phyloP scores from a whole-genome alignment of 2,329 filamentous ascomycete species.

The Clonostachys chloroleuca region DNA sequence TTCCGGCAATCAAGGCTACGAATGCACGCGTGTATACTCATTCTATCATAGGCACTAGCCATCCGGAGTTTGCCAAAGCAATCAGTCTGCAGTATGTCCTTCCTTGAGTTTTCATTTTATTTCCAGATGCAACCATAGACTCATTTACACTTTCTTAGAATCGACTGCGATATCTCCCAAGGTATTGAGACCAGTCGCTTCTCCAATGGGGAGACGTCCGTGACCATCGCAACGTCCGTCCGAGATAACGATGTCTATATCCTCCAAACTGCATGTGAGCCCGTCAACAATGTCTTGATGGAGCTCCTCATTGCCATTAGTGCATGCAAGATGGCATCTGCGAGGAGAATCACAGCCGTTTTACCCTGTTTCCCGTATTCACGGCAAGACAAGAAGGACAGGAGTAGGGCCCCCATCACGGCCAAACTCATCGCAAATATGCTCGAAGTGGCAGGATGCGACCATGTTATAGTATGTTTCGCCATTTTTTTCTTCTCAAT shows the following conservation, averaged over 20 bases:
- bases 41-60: too few species aligned
- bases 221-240: slow-evolving; percentile 93
- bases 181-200: slow-evolving; percentile 46
- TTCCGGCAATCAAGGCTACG: too few species aligned
- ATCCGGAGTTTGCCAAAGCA: too few species aligned
- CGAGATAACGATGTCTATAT: slow-evolving; percentile 99
- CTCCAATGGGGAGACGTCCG: slow-evolving; percentile 82
- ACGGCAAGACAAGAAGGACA: slow-evolving; percentile 95
- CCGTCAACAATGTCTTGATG: slow-evolving; percentile 98
- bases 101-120: too few species aligned
- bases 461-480: too few species aligned
- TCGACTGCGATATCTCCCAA: too few species aligned
- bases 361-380: slow-evolving; percentile 97
- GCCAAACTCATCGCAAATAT: slow-evolving; percentile 97
- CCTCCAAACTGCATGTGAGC: slow-evolving; percentile 87
- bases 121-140: too few species aligned
- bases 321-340: slow-evolving; percentile 67
- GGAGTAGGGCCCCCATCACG: slow-evolving; percentile 89
- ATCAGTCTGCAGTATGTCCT: too few species aligned
- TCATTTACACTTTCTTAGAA: too few species aligned
- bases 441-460: slow-evolving; percentile 87
- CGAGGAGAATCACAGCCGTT: slow-evolving; percentile 89
- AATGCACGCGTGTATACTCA: too few species aligned
- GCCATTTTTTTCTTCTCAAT: too few species aligned
- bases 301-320: slow-evolving; percentile 98